Evolutionary conservation across 768 basidiomycete species (phyloP), one percentile per base, ranked within the genome.

Genomic region (Mycena capillaripes): DNA sequence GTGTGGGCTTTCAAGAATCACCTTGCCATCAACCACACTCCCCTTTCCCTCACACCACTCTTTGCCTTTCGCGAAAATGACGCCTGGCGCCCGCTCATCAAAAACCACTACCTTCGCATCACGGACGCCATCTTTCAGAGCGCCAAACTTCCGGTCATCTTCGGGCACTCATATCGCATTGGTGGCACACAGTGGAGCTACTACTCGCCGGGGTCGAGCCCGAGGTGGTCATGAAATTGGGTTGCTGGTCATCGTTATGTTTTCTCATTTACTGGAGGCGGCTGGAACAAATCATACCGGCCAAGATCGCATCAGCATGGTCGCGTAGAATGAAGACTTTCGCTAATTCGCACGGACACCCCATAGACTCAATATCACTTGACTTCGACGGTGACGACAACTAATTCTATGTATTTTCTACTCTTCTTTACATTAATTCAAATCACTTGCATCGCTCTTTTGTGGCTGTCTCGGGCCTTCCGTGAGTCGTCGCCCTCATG

Each of bases 261-360:
- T 48, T 48, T 4, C 46, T 48, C 23, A 48, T 48, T 25, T 48
- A 48, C n/a, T 48, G 46, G 46, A 21, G 21, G 8, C 5, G 21
- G 8, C 46, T 48, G n/a, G 21, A 48, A 25, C 46, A 48, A 14
- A 25, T 48, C n/a, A 4, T 48, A 3, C 21, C 46, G 46, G n/a
- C 6, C 8, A 76, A 60, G 9, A 76, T 68, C 11, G 38, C 55
- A 21, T n/a, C n/a, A n/a, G 27, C 25, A 2, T 72, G 75, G 17
- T 36, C 9, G 8, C 8, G 5, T 23, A 1, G n/a, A 9, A 48
- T 48, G 6, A n/a, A 23, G 8, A 2, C 5, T 23, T 48, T 48
- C 23, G 46, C 46, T 6, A 23, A 21, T 4, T 1, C 46, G 9
- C 21, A 48, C 8, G 21, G 46, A 48, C 46, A 23, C 10, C 4